Conservation (phyloP, 1,284 basidiomycete genomes). For the Boletus nobilissimus region DNA sequence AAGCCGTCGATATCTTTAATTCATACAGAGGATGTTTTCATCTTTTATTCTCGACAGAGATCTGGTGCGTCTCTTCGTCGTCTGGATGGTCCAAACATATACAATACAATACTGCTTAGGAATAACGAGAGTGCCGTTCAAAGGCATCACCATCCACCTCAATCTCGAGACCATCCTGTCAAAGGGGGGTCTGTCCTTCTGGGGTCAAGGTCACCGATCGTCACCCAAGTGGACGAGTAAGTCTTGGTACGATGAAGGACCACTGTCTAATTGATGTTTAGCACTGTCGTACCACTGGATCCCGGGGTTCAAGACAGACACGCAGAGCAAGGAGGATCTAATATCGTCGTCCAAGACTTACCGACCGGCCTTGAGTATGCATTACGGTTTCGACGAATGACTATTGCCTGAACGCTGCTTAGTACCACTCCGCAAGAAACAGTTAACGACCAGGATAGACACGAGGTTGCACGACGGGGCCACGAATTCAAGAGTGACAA, state of each 20-base stretch:
- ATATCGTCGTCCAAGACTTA: no score
- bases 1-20: slow-evolving; percentile 16
- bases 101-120: no score
- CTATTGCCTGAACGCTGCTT: no score
- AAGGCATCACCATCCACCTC: neutral
- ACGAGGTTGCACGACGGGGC: neutral
- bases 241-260: neutral
- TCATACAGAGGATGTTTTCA: slow-evolving; percentile 10
- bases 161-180: neutral
- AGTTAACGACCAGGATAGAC: neutral
- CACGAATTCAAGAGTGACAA: neutral
- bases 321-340: neutral
- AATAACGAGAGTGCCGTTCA: neutral
- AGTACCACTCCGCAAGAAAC: neutral
- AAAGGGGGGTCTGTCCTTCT: neutral
- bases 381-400: no score
- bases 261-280: neutral
- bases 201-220: no score
- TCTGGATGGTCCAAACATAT: no score
- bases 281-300: neutral
- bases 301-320: no score
- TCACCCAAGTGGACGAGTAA: neutral
- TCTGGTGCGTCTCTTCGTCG: neutral
- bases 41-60: slow-evolving; percentile 11
- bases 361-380: no score